A percentile compares a stretch with the other conserved stretches of the same genome.
These are phyloP conservation scores for Coemansia sp. DNA, from an alignment of 192 early-diverging fungal genomes.

Conservation along the genomic window DNA sequence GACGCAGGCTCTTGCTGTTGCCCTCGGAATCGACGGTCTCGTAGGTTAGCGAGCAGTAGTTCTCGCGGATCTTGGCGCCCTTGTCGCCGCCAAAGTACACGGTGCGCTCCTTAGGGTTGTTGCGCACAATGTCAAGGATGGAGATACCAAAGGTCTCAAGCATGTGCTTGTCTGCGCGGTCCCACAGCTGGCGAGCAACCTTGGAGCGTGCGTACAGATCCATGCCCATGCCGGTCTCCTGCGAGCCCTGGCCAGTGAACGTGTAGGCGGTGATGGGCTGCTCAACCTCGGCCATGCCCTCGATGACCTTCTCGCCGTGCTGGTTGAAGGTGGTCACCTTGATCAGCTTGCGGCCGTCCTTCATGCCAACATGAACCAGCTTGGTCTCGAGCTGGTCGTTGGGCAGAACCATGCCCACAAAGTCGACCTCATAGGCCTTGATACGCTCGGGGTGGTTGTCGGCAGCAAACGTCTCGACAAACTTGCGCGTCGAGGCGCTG, in stretches of 20 bases:
- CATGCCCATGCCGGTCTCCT: constrained; percentile 94
- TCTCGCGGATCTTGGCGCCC: constrained; percentile 76
- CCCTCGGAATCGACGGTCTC: constrained; percentile 62
- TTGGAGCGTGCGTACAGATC: constrained; percentile 77
- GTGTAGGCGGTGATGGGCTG: constrained; percentile 87
- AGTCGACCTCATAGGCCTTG: constrained; percentile 77
- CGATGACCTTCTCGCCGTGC: constrained; percentile 71
- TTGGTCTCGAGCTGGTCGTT: constrained; percentile 86
- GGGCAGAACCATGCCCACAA: constrained; percentile 92
- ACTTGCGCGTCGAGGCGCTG: constrained; percentile 87
- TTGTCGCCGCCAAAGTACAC: constrained; percentile 87
- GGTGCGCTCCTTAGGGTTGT: constrained; percentile 79
- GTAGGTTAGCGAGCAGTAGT: constrained; percentile 58
- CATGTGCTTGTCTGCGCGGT: constrained; percentile 85
- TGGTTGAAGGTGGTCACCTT: constrained; percentile 86
- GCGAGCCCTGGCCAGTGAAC: constrained; percentile 96
- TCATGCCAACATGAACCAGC: constrained; percentile 91
- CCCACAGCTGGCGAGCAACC: constrained; percentile 82
- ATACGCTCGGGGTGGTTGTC: constrained; percentile 90
- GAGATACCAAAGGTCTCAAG: constrained; percentile 83
- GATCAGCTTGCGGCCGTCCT: constrained; percentile 93
- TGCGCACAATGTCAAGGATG: constrained; percentile 84
- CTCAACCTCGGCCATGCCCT: constrained; percentile 89
- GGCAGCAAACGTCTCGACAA: constrained; percentile 93
- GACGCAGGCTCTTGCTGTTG: constrained; percentile 54